A percentile compares a stretch with the other conserved stretches of the same genome.
phyloP scores from a whole-genome alignment of 1,284 basidiomycete genomes.

The Bondarzewia mesenterica region DNA sequence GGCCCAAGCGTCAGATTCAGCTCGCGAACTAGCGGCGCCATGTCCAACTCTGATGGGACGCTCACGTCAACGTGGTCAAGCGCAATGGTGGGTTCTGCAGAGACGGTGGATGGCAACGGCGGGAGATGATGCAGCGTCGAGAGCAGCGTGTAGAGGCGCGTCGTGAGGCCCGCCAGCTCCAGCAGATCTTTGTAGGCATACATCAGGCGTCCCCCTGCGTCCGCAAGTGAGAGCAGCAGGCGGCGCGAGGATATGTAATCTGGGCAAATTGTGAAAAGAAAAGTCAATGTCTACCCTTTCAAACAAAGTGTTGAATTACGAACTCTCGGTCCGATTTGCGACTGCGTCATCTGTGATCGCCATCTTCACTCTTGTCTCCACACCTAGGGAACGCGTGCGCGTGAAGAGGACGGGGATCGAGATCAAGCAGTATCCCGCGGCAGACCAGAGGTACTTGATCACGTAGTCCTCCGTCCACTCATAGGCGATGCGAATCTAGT shows the following conservation, averaged over 20 bases:
- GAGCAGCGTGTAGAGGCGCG: slow-evolving; percentile 82
- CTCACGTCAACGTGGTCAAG: slow-evolving; percentile 70
- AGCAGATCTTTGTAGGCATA: slow-evolving; percentile 89
- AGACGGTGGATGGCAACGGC: slow-evolving; percentile 30
- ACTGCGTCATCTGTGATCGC: slow-evolving; percentile 30
- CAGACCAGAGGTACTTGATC: slow-evolving; percentile 93
- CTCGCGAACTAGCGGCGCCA: slow-evolving; percentile 54
- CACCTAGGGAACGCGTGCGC: slow-evolving; percentile 31
- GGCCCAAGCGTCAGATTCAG: slow-evolving; percentile 65
- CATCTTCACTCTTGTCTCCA: slow-evolving; percentile 26
- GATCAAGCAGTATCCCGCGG: slow-evolving; percentile 82
- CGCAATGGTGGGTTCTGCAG: slow-evolving; percentile 34
- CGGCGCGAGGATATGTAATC: slow-evolving; percentile 97
- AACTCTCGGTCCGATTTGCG: slow-evolving; percentile 58
- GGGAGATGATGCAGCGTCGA: slow-evolving; percentile 77
- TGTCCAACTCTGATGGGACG: slow-evolving; percentile 30
- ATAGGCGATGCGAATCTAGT: slow-evolving; percentile 74
- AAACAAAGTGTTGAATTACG: slow-evolving; percentile 18
- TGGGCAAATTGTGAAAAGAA: slow-evolving; percentile 19
- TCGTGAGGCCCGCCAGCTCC: slow-evolving; percentile 89
- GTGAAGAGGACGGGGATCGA: slow-evolving; percentile 81
- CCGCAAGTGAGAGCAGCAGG: slow-evolving; percentile 85
- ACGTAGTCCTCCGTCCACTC: slow-evolving; percentile 92
- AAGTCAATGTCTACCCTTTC: background rate
- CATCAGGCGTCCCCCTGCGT: slow-evolving; percentile 91